Evolutionary conservation across 495 filamentous ascomycete species (phyloP).

Genomic region (Penicillium dipodomyicola): DNA sequence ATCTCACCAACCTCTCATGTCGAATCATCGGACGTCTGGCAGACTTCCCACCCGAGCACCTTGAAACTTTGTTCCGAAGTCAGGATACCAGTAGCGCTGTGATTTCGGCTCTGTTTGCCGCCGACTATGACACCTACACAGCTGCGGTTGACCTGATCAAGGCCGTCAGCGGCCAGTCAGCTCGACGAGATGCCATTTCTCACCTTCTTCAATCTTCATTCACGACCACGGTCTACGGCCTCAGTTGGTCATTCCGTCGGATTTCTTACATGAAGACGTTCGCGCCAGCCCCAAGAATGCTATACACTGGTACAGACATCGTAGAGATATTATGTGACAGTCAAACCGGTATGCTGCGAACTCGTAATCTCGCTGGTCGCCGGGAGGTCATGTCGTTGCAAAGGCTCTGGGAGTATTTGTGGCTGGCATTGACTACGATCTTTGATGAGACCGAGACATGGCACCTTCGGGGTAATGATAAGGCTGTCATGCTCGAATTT

Average conservation of each 20-base stretch:
- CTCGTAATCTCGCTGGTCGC: constrained; percentile 53
- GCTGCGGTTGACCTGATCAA: constrained; percentile 79
- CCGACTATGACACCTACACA: constrained; percentile 66
- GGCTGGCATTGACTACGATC: constrained; percentile 74
- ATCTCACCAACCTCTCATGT: constrained; percentile 65
- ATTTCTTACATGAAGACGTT: constrained; percentile 60
- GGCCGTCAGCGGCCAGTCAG: constrained; percentile 65
- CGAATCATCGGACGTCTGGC: constrained; percentile 72
- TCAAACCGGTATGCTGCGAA: constrained; percentile 74
- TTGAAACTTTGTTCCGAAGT: constrained; percentile 62
- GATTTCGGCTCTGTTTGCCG: constrained; percentile 66
- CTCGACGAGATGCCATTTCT: constrained; percentile 70
- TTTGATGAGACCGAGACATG: constrained; percentile 80
- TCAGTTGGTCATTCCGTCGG: constrained; percentile 58
- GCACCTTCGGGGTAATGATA: constrained; percentile 65
- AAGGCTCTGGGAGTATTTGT: constrained; percentile 77
- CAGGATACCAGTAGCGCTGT: constrained; percentile 62
- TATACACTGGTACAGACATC: constrained; percentile 72
- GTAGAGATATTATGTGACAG: constrained; percentile 80
- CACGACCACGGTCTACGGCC: constrained; percentile 56
- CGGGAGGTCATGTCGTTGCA: constrained; percentile 62
- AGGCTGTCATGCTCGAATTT: constrained; percentile 79
- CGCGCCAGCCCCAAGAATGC: constrained; percentile 63
- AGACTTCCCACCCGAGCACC: constrained; percentile 64
- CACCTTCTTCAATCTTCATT: constrained; percentile 65